These are phyloP conservation scores for Fusarium euwallaceae DNA, from an alignment of 2,329 filamentous ascomycete species.

Conservation along the genomic window DNA sequence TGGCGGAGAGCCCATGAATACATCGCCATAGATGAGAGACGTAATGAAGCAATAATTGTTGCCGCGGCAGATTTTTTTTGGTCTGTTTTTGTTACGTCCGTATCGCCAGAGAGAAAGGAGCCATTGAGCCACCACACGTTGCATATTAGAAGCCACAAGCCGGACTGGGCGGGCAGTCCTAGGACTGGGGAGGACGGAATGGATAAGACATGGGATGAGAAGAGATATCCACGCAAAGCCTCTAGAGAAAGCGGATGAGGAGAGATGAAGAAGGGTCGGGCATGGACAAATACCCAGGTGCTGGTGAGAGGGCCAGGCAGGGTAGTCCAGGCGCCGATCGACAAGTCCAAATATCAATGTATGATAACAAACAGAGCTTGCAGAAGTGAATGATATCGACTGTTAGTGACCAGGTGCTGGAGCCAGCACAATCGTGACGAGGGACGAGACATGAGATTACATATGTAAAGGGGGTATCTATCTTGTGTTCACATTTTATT, in stretches of 20 bases:
- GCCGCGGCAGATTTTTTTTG: slow-evolving; percentile 38
- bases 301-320: slow-evolving; percentile 16
- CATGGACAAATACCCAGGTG: slow-evolving; percentile 15
- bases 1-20: slow-evolving; percentile 73
- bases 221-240: slow-evolving; percentile 10
- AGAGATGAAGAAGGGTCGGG: slow-evolving; percentile 15
- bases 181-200: slow-evolving; percentile 2
- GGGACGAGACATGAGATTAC: not conserved
- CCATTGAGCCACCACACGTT: slow-evolving; percentile 36
- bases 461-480: slow-evolving; percentile 17
- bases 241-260: slow-evolving; percentile 8
- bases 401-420: slow-evolving; percentile 32
- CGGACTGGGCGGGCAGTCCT: slow-evolving; percentile 27
- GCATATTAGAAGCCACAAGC: slow-evolving; percentile 43
- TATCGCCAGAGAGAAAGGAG: slow-evolving; percentile 32
- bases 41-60: slow-evolving; percentile 69
- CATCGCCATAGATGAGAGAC: slow-evolving; percentile 70
- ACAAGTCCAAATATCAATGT: slow-evolving; percentile 42
- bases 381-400: slow-evolving; percentile 42
- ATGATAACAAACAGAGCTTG: slow-evolving; percentile 43
- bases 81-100: slow-evolving; percentile 34
- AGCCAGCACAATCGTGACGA: slow-evolving; percentile 13
- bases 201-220: slow-evolving; percentile 26
- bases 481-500: slow-evolving; percentile 18
- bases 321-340: slow-evolving; percentile 31